Conservation (phyloP, 331 rosid genomes). For the Malus hybrid region DNA sequence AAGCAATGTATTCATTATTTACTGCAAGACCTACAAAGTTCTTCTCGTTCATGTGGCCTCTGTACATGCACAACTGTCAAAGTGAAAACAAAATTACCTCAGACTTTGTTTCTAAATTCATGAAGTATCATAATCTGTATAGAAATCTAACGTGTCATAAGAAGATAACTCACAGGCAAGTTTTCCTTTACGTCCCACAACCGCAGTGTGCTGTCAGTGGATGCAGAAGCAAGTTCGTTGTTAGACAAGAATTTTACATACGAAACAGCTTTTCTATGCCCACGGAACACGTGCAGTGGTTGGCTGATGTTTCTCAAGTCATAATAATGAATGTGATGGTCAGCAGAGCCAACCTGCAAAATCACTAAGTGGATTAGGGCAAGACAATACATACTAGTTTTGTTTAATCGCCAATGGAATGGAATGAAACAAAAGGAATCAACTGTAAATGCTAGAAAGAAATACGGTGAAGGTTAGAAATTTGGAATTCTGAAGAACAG, state of each 20-base stretch:
- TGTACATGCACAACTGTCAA: slow-evolving; percentile 15
- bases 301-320: slow-evolving; percentile 28
- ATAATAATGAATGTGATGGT: slow-evolving; percentile 25
- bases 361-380: neutral
- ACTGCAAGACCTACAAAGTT: slow-evolving; percentile 23
- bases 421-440: neutral
- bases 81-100: neutral
- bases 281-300: slow-evolving; percentile 21
- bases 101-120: neutral
- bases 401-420: neutral
- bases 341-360: slow-evolving; percentile 34
- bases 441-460: neutral
- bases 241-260: slow-evolving; percentile 29
- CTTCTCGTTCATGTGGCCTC: slow-evolving; percentile 32
- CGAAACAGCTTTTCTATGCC: slow-evolving; percentile 24
- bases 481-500: neutral
- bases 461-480: neutral
- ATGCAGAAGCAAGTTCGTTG: slow-evolving; percentile 30
- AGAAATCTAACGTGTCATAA: neutral
- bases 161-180: slow-evolving; percentile 20
- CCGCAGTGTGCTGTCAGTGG: slow-evolving; percentile 33
- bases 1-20: slow-evolving; percentile 19
- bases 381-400: neutral
- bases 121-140: neutral
- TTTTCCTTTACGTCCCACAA: slow-evolving; percentile 27